Evolutionary conservation across 768 basidiomycete species (phyloP).

Genomic region (Kwoniella heveanensis): DNA sequence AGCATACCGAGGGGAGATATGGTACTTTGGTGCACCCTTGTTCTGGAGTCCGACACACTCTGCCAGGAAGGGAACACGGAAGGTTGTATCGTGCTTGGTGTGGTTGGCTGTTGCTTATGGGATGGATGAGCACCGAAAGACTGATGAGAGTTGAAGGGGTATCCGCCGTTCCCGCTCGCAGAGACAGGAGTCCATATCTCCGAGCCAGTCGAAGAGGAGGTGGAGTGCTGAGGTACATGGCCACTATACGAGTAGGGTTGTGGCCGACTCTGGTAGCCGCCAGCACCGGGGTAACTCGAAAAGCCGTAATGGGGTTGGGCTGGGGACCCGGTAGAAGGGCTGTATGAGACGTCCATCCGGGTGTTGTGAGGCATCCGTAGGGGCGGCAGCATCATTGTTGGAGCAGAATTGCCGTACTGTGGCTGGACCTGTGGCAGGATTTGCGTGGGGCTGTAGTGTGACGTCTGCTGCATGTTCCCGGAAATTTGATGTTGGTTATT

Average conservation of each 20-base stretch:
- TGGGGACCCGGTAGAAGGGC: not conserved
- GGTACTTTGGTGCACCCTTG: constrained; percentile 8
- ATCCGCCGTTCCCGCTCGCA: constrained; percentile 8
- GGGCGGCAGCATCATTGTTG: constrained; percentile 19
- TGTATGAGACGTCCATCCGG: not conserved
- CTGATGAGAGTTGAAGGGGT: not conserved
- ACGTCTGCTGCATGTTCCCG: constrained; percentile 4
- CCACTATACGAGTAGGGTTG: not conserved
- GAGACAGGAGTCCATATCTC: constrained; percentile 19
- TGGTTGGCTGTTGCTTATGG: constrained; percentile 2
- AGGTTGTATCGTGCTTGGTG: constrained; percentile 23
- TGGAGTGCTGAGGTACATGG: constrained; percentile 9
- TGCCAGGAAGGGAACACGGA: constrained; percentile 17
- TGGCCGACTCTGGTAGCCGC: constrained; percentile 1
- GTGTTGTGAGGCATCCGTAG: constrained; percentile 5
- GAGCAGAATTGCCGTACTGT: constrained; percentile 1
- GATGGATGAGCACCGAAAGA: not conserved
- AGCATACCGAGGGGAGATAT: constrained; percentile 18
- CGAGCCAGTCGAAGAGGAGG: constrained; percentile 18
- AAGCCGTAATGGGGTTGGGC: constrained; percentile 13
- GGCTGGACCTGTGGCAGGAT: constrained; percentile 10
- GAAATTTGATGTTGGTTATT: not conserved
- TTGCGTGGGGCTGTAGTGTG: constrained; percentile 14
- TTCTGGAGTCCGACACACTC: constrained; percentile 9
- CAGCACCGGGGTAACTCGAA: not conserved